These are phyloP conservation scores for Prunus mira DNA, from an alignment of 306 rosid species.

Conservation along the genomic window DNA sequence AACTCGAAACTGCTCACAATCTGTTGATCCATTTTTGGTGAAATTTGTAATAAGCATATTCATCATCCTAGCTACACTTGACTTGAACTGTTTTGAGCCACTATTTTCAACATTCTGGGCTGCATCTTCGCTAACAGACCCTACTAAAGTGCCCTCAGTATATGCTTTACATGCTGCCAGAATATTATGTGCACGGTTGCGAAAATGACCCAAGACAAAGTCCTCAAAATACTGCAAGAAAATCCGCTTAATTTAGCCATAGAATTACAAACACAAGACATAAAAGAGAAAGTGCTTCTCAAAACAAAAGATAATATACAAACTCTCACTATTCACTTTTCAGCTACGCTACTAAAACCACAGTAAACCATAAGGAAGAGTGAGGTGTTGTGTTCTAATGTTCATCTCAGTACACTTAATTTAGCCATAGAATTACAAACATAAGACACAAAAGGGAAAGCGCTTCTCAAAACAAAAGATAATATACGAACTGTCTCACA, in stretches of 20 bases:
- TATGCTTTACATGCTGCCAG: conserved; percentile 62
- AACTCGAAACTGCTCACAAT: conserved; percentile 50
- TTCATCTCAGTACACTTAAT: neutral
- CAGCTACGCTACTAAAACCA: neutral
- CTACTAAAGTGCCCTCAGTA: conserved; percentile 54
- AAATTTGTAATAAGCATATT: conserved; percentile 52
- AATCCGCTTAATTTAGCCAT: neutral
- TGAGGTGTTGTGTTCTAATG: no score
- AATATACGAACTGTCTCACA: neutral
- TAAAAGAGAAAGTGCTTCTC: neutral
- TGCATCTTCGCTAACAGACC: conserved; percentile 30
- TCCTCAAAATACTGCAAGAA: conserved; percentile 72
- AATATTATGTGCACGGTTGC: conserved; percentile 39
- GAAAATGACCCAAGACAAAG: conserved; percentile 58
- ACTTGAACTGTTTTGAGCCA: conserved; percentile 38
- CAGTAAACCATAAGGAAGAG: neutral
- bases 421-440: neutral
- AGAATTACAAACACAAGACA: neutral
- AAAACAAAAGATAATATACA: neutral
- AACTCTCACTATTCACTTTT: neutral
- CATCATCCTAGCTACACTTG: conserved; percentile 53
- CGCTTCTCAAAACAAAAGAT: neutral
- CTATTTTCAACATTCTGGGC: neutral
- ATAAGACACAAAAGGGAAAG: neutral
- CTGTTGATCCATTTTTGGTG: conserved; percentile 60